Conservation (phyloP, 352 stramenopile genomes). For the Phytophthora agathidicida region DNA sequence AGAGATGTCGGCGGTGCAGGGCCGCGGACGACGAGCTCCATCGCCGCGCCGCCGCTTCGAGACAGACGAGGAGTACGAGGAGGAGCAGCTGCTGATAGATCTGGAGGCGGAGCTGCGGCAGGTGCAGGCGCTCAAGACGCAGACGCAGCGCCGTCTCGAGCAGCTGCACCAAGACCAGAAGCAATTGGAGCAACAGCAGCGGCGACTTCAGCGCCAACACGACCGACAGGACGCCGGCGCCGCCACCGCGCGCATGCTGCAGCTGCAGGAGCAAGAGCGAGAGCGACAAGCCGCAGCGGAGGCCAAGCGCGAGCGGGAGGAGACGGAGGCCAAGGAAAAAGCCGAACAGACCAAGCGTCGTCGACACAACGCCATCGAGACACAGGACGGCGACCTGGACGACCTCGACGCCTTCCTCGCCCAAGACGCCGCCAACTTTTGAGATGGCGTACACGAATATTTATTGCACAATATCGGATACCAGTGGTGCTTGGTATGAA, state of each 20-base stretch:
- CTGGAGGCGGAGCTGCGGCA: slow-evolving; percentile 54
- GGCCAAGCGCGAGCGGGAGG: slow-evolving; percentile 25
- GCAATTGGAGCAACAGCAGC: slow-evolving; percentile 49
- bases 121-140: slow-evolving; percentile 50
- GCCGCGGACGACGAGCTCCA: slow-evolving; percentile 1
- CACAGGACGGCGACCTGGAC: slow-evolving; percentile 44
- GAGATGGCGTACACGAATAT: slow-evolving; percentile 17
- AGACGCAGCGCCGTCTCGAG: slow-evolving; percentile 43
- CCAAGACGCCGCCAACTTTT: slow-evolving; percentile 59
- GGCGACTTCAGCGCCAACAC: slow-evolving; percentile 34
- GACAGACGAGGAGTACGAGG: slow-evolving; percentile 42
- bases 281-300: slow-evolving; percentile 32
- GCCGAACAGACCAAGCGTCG: slow-evolving; percentile 38
- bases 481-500: neutral
- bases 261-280: slow-evolving; percentile 68
- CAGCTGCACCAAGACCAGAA: slow-evolving; percentile 50
- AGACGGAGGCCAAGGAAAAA: slow-evolving; percentile 29
- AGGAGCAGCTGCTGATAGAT: slow-evolving; percentile 44
- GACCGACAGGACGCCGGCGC: slow-evolving; percentile 37
- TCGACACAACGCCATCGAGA: slow-evolving; percentile 54
- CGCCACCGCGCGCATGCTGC: slow-evolving; percentile 60
- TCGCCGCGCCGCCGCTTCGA: slow-evolving; percentile 19
- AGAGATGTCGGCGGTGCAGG: slow-evolving; percentile 7
- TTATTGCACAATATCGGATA: slow-evolving; percentile 15
- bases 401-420: slow-evolving; percentile 71